A percentile compares a stretch with the other conserved stretches of the same genome.
These are phyloP conservation scores for Lanmaoa pseudosensibilis DNA, from an alignment of 768 basidiomycete genomes.

Conservation along the genomic window DNA sequence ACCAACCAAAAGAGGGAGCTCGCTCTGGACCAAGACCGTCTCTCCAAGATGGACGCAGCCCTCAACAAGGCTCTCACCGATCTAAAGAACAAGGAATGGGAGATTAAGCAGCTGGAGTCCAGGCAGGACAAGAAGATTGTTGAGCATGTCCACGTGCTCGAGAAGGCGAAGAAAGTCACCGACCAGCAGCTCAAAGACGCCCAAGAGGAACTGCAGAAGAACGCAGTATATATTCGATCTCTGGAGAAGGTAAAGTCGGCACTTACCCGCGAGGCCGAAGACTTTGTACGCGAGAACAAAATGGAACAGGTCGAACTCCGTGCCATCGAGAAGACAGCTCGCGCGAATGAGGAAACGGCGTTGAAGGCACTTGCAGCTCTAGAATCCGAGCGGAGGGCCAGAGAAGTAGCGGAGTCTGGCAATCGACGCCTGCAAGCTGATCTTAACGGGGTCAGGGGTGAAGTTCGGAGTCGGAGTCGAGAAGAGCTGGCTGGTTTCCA, in stretches of 20 bases:
- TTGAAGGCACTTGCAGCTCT: constrained; percentile 54
- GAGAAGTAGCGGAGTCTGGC: constrained; percentile 65
- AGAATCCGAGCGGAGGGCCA: constrained; percentile 65
- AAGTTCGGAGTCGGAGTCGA: constrained; percentile 61
- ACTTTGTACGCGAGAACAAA: constrained; percentile 72
- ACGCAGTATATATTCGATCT: constrained; percentile 76
- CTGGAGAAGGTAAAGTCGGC: constrained; percentile 79
- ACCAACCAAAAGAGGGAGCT: constrained; percentile 71
- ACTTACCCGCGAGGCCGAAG: constrained; percentile 79
- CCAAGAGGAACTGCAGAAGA: constrained; percentile 72
- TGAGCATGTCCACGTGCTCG: constrained; percentile 94
- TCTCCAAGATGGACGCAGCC: constrained; percentile 73
- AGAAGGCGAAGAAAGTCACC: constrained; percentile 93
- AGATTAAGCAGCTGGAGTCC: constrained; percentile 81
- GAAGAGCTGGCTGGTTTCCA: constrained; percentile 58
- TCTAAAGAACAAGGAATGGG: constrained; percentile 79
- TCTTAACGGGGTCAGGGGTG: constrained; percentile 53
- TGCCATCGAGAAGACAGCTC: constrained; percentile 65
- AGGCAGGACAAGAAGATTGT: constrained; percentile 97
- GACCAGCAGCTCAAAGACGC: constrained; percentile 87
- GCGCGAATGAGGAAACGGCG: constrained; percentile 61
- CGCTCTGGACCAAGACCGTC: constrained; percentile 62
- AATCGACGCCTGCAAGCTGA: constrained; percentile 61
- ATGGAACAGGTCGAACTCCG: constrained; percentile 64
- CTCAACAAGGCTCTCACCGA: constrained; percentile 80